A percentile compares a stretch with the other conserved stretches of the same genome.
Conservation (phyloP, 306 rosid species). For the Vicia sativa region DNA sequence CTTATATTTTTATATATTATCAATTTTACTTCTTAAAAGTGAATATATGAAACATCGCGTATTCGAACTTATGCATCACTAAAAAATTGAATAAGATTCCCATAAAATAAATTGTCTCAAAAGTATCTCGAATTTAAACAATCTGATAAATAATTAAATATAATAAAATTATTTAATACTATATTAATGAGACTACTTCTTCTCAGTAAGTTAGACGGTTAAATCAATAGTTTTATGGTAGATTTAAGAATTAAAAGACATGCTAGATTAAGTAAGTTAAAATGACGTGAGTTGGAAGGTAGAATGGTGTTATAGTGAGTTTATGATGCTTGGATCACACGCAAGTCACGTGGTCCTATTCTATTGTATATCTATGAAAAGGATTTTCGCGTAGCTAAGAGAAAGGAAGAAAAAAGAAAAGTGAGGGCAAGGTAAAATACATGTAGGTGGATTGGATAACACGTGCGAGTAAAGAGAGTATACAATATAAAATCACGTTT, state of each 20-base stretch:
- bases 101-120: no score
- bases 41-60: no score
- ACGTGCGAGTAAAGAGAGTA: conserved; percentile 43
- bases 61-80: no score
- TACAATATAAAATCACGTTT: conserved; percentile 44
- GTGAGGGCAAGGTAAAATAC: conserved; percentile 19
- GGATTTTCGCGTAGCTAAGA: conserved; percentile 23
- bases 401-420: conserved; percentile 23
- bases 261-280: not conserved
- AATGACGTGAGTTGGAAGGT: conserved; percentile 66
- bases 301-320: conserved; percentile 24
- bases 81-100: no score
- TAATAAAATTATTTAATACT: no score
- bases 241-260: not conserved
- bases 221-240: no score
- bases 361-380: conserved; percentile 11
- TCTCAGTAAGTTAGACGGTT: no score
- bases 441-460: conserved; percentile 12
- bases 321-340: conserved; percentile 51
- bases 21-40: no score
- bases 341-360: conserved; percentile 60
- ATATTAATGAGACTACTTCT: no score
- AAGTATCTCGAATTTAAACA: no score
- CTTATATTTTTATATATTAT: no score
- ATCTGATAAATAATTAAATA: no score